Base-by-base conservation (phyloP, 495 filamentous ascomycete genomes). In the Aspergillus conjunctus region DNA sequence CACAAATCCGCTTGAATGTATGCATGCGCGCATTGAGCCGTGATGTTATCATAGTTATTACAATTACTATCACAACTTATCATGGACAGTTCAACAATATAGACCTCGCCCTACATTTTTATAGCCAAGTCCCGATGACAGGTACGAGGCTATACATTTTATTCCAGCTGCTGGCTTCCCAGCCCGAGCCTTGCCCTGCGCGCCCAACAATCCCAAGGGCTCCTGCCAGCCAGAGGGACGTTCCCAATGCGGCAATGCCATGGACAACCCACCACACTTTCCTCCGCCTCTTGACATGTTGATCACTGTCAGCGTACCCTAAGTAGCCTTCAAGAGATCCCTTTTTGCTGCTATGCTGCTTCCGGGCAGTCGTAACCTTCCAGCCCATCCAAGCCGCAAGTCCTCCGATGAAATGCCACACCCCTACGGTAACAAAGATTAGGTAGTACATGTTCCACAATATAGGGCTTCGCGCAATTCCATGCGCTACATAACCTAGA, bases 401-500 rank as follows among this genome's bases (percentile, higher is more conserved):
- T 0, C 93, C 93, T 81, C 91, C 95, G 21, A 91, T 83, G 64
- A 92, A 85, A 76, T 97, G 93, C 60, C 87, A 92, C 18, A 81
- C 86, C 7, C 86, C 90, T 0, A 88, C 73, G 4, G 80, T 81
- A 21, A 97, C 76, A 66, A 97, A 80, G 12, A 83, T 75, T 3
- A 77, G 67, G 67, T 92, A 96, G 15, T 88, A 84, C 1, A 79
- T 59, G 74, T 86, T 88, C 53, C 84, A 85, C n/a, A 90, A 75
- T 14, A 83, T 56, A 7, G 85, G 82, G 70, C 85, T 84, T 31
- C 84, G 81, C 41, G 85, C 86, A 70, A 97, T 92, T 5, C 91
- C 93, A 73, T 96, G 92, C n/a, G 87, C 86, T 0, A 96, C 84
- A 71, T 87, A 97, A 20, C 85, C 86, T 30, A 97, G 74, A 1